Evolutionary conservation across 768 basidiomycete species (phyloP).

Genomic region (Chalciporus piperatus): DNA sequence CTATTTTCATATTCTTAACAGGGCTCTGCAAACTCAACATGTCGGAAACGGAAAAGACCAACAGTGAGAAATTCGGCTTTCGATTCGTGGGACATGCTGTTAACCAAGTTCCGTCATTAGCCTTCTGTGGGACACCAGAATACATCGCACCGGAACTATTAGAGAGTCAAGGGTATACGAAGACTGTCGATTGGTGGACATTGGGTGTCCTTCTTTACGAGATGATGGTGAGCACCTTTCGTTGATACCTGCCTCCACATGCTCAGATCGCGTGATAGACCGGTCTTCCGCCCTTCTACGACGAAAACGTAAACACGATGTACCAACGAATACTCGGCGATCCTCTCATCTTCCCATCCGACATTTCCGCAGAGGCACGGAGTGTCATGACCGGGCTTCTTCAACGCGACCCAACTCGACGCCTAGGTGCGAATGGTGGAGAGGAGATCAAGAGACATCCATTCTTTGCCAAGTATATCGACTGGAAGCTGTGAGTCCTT

Average conservation of each 20-base stretch:
- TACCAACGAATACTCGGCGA: slow-evolving; percentile 94
- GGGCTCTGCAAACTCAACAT: slow-evolving; percentile 95
- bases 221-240: slow-evolving; percentile 67
- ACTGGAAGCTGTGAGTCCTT: slow-evolving; percentile 71
- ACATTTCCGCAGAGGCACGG: slow-evolving; percentile 84
- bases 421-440: slow-evolving; percentile 90
- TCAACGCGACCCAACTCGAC: slow-evolving; percentile 80
- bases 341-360: slow-evolving; percentile 87
- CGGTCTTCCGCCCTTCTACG: slow-evolving; percentile 97
- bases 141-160: slow-evolving; percentile 98
- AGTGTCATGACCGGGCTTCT: slow-evolving; percentile 87
- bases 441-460: slow-evolving; percentile 95
- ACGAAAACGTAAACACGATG: slow-evolving; percentile 98
- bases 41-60: slow-evolving; percentile 96
- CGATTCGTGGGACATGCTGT: background rate
- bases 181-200: slow-evolving; percentile 99
- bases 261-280: slow-evolving; percentile 47
- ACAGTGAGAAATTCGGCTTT: slow-evolving; percentile 57
- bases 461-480: slow-evolving; percentile 92
- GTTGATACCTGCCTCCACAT: background rate
- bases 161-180: slow-evolving; percentile 95
- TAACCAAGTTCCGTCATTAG: slow-evolving; percentile 35
- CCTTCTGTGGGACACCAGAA: slow-evolving; percentile 98
- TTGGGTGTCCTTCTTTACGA: slow-evolving; percentile 94
- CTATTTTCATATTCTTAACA: slow-evolving; percentile 21